phyloP scores from a whole-genome alignment of 495 filamentous ascomycete species.

The Aspergillus saccharolyticus region DNA sequence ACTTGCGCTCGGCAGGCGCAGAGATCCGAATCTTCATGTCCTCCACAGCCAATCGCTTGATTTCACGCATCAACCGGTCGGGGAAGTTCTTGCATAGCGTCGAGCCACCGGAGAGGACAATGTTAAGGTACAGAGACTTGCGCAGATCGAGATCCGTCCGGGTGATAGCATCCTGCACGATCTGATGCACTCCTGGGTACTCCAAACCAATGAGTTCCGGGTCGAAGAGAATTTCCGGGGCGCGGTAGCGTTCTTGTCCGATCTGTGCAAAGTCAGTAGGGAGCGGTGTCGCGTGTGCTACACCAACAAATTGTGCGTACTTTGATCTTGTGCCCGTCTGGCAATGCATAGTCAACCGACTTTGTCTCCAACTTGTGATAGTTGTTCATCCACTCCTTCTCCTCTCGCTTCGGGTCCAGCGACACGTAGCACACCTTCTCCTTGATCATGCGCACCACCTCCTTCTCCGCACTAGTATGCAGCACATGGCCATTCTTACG shows the following conservation, averaged over 20 bases:
- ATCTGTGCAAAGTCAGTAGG: constrained; percentile 45
- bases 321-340: constrained; percentile 90
- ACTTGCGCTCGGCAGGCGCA: constrained; percentile 94
- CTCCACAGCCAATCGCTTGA: constrained; percentile 89
- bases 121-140: constrained; percentile 90
- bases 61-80: constrained; percentile 86
- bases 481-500: constrained; percentile 91
- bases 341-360: constrained; percentile 78
- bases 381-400: constrained; percentile 82
- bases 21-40: constrained; percentile 99
- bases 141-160: constrained; percentile 96
- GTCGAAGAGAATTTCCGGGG: constrained; percentile 96
- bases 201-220: constrained; percentile 95
- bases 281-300: background rate
- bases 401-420: constrained; percentile 82
- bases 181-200: constrained; percentile 95
- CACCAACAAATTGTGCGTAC: constrained; percentile 40
- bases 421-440: constrained; percentile 91
- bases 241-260: constrained; percentile 87
- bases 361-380: constrained; percentile 56
- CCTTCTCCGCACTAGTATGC: constrained; percentile 97
- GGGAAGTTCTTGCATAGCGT: constrained; percentile 92
- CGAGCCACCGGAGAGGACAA: constrained; percentile 91
- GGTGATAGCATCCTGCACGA: constrained; percentile 93
- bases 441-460: constrained; percentile 94